Evolutionary conservation across 768 basidiomycete species (phyloP).

Genomic region (Leccinum imitatum): DNA sequence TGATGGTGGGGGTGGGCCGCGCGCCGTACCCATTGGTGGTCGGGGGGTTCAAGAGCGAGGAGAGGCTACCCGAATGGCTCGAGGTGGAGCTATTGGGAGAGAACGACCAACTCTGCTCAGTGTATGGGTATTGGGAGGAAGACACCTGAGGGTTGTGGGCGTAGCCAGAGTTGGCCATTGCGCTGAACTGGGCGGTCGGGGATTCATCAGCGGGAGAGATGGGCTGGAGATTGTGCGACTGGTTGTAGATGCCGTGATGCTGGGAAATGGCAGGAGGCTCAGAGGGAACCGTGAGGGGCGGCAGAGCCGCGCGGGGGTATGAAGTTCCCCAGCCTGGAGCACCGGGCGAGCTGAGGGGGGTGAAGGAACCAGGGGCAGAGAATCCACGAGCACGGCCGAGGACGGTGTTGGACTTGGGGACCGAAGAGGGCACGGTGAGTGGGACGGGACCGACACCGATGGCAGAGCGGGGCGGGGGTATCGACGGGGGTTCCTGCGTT

Average conservation of each 20-base stretch:
- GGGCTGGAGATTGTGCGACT: slow-evolving; percentile 59
- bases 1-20: slow-evolving; percentile 67
- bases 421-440: slow-evolving; percentile 52
- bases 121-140: slow-evolving; percentile 61
- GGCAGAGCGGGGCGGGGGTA: slow-evolving; percentile 76
- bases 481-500: slow-evolving; percentile 59
- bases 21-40: slow-evolving; percentile 40
- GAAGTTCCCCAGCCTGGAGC: slow-evolving; percentile 58
- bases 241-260: slow-evolving; percentile 55
- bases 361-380: slow-evolving; percentile 80
- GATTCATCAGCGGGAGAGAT: slow-evolving; percentile 72
- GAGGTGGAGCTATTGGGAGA: slow-evolving; percentile 53
- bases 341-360: slow-evolving; percentile 61
- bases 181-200: slow-evolving; percentile 47
- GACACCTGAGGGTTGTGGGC: slow-evolving; percentile 36
- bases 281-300: slow-evolving; percentile 81
- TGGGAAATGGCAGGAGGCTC: slow-evolving; percentile 65
- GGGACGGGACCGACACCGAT: slow-evolving; percentile 68
- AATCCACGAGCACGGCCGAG: slow-evolving; percentile 73
- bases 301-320: slow-evolving; percentile 64
- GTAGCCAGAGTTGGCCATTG: slow-evolving; percentile 37
- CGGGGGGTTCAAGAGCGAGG: slow-evolving; percentile 75
- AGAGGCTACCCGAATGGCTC: slow-evolving; percentile 70
- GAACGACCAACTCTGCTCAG: slow-evolving; percentile 58
- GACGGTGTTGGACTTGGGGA: slow-evolving; percentile 37